phyloP scores from a whole-genome alignment of 495 filamentous ascomycete species.

The Neurospora sp. region DNA sequence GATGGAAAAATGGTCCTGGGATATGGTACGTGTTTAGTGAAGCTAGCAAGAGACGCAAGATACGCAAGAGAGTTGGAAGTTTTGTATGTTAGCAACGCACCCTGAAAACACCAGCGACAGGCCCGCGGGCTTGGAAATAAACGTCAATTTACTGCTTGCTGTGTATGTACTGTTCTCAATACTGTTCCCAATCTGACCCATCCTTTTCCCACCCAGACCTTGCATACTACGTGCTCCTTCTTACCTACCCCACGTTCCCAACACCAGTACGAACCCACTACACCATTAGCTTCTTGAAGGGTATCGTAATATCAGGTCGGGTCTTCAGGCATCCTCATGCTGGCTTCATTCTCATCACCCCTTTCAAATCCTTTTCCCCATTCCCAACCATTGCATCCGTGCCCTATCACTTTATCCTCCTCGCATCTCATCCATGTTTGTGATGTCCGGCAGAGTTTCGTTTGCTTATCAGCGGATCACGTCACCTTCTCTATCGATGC shows the following conservation, averaged over 20 bases:
- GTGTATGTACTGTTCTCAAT: neutral
- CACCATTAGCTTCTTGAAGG: neutral
- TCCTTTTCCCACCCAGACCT: neutral
- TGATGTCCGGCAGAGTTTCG: neutral
- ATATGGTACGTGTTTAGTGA: neutral
- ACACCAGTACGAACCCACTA: neutral
- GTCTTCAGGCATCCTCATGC: neutral
- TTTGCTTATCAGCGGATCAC: conserved; percentile 38
- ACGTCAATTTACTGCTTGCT: neutral
- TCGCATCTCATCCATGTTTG: neutral
- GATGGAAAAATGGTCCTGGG: conserved; percentile 25
- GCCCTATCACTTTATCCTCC: neutral
- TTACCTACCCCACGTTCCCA: neutral
- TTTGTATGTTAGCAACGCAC: neutral
- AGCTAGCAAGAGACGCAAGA: neutral
- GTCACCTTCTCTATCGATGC: conserved; percentile 67
- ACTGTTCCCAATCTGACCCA: neutral
- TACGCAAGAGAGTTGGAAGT: neutral
- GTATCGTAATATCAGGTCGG: neutral
- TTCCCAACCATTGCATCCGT: neutral
- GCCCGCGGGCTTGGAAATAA: neutral
- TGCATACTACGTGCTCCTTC: neutral
- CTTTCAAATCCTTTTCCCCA: neutral
- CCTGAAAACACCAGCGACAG: neutral
- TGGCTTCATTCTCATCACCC: neutral